These are phyloP conservation scores for Chlorella sp. DNA, from an alignment of 139 green algal species.

Conservation along the genomic window DNA sequence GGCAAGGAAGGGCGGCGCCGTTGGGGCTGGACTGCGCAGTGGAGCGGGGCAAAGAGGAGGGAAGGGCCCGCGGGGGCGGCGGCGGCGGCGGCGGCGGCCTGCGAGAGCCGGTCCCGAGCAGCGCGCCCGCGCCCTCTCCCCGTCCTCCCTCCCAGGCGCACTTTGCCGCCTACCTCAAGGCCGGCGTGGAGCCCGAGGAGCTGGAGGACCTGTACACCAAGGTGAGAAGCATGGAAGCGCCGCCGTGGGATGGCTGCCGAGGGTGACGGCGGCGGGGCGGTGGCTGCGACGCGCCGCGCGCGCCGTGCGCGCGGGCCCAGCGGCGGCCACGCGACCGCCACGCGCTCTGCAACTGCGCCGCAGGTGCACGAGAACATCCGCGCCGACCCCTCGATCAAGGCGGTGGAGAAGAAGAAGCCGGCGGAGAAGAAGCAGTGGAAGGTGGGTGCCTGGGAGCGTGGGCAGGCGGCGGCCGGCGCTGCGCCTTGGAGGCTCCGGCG, in stretches of 20 bases:
- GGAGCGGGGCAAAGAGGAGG: too few relatives aligned
- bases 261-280: not conserved
- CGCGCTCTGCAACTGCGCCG: not conserved
- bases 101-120: too few relatives aligned
- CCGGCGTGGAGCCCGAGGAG: constrained; percentile 81
- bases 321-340: not conserved
- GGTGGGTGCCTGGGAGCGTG: too few relatives aligned
- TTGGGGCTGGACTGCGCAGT: too few relatives aligned
- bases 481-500: too few relatives aligned
- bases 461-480: too few relatives aligned
- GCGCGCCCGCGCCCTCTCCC: too few relatives aligned
- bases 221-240: too few relatives aligned
- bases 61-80: too few relatives aligned
- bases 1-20: too few relatives aligned
- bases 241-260: constrained; percentile 17
- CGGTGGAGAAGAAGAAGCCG: constrained; percentile 79
- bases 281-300: not conserved
- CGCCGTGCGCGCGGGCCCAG: not conserved
- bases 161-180: constrained; percentile 87
- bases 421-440: constrained; percentile 77
- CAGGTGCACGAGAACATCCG: constrained; percentile 93
- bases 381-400: constrained; percentile 71
- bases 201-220: constrained; percentile 91
- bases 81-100: too few relatives aligned
- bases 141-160: constrained; percentile 54